Percentiles rank a stretch among this genome's conserved stretches.
Conservation (phyloP, 345 rosid genomes). For the Arabidopsis suecica region DNA sequence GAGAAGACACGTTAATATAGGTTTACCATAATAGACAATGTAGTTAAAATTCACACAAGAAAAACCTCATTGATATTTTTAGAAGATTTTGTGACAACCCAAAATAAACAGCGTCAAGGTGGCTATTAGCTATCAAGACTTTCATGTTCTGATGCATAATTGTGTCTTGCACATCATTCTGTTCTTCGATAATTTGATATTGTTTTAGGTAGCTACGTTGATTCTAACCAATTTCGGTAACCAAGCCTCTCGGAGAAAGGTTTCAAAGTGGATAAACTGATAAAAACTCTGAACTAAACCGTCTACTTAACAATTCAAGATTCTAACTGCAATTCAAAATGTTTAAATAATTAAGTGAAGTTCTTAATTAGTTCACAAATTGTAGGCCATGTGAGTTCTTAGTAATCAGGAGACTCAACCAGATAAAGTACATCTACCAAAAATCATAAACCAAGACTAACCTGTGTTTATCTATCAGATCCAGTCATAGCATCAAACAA, state of each 20-base stretch:
- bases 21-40: background rate
- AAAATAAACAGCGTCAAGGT: background rate
- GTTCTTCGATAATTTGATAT: background rate
- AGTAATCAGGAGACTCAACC: conserved; percentile 11
- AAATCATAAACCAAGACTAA: conserved; percentile 33
- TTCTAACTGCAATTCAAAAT: background rate
- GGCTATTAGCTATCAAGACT: conserved; percentile 11
- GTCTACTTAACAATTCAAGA: conserved; percentile 3
- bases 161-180: conserved; percentile 5
- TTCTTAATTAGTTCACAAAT: background rate
- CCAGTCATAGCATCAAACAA: conserved; percentile 72
- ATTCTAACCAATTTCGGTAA: background rate
- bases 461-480: conserved; percentile 70
- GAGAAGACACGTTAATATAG: conserved; percentile 8
- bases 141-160: background rate
- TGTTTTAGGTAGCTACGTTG: conserved; percentile 1
- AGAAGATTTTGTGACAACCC: conserved; percentile 1
- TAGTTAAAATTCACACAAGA: conserved; percentile 17
- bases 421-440: conserved; percentile 17
- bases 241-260: background rate
- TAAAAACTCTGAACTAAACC: conserved; percentile 18
- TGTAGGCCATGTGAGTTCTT: conserved; percentile 11
- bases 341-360: background rate
- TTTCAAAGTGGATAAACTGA: background rate
- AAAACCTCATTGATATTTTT: conserved; percentile 4